Conservation (phyloP, 78 protist genomes). For the Mastigamoeba balamuthi region DNA sequence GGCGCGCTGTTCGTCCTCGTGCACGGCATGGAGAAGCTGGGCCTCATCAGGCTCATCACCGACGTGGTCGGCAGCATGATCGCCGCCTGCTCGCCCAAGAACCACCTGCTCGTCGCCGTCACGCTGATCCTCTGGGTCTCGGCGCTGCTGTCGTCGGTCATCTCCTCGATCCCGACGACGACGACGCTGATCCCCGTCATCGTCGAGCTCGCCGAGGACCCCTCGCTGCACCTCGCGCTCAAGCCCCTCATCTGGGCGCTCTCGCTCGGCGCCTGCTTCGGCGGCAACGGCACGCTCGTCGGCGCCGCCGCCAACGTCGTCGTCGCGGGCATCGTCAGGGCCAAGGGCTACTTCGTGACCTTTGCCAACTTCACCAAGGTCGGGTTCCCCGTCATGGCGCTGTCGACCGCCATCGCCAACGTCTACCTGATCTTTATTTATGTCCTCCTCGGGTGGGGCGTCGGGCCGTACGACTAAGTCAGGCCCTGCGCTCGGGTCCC, state of each 20-base stretch:
- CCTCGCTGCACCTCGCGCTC: background rate
- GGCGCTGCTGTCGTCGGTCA: conserved; percentile 30
- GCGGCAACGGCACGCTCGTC: conserved; percentile 68
- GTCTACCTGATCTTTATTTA: too few species aligned
- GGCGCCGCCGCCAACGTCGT: conserved; percentile 4
- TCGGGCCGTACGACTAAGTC: too few species aligned
- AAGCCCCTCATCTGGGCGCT: conserved; percentile 59
- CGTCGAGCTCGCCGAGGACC: background rate
- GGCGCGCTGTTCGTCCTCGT: conserved; percentile 29
- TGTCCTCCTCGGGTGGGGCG: too few species aligned
- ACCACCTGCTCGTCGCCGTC: conserved; percentile 33
- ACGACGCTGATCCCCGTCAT: conserved; percentile 63
- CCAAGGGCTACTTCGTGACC: too few species aligned
- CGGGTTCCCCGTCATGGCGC: too few species aligned
- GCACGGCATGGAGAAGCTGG: conserved; percentile 31
- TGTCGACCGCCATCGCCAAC: too few species aligned
- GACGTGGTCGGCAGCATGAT: too few species aligned
- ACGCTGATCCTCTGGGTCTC: conserved; percentile 37
- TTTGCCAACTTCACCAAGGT: too few species aligned
- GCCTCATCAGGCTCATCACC: too few species aligned
- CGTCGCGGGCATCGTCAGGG: too few species aligned
- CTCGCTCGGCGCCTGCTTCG: conserved; percentile 64
- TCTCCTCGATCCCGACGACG: background rate
- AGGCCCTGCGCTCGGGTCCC: too few species aligned
- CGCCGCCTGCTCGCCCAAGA: too few species aligned